Conservation (phyloP, 2,329 filamentous ascomycete species). For the Torrubiella hemipterigena region DNA sequence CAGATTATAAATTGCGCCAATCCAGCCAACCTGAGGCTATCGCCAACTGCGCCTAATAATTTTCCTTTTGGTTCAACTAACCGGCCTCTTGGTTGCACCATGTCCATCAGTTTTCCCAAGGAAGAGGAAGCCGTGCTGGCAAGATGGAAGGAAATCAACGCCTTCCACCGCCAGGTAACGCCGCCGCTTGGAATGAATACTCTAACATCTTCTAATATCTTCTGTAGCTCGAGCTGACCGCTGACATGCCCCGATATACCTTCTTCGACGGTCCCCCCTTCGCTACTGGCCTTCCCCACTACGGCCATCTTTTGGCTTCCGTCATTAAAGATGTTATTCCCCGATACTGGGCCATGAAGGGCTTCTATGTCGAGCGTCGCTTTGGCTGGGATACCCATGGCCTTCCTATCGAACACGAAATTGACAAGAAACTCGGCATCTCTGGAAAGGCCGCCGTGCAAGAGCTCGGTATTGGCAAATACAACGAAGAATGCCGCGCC, state of each 20-base stretch:
- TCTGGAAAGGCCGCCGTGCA: conserved; percentile 78
- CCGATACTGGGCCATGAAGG: conserved; percentile 95
- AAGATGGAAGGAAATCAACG: conserved; percentile 84
- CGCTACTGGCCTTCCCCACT: conserved; percentile 58
- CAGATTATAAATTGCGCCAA: too few species aligned
- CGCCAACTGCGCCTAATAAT: too few species aligned
- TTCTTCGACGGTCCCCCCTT: conserved; percentile 89
- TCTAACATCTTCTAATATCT: background rate
- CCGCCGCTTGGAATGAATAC: background rate
- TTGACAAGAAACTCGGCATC: conserved; percentile 90
- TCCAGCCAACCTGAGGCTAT: too few species aligned
- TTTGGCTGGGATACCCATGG: conserved; percentile 96
- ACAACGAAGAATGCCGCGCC: conserved; percentile 82
- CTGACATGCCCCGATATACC: conserved; percentile 73
- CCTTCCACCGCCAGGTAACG: conserved; percentile 70
- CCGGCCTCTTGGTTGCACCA: too few species aligned
- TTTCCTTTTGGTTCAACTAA: too few species aligned
- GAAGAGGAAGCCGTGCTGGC: conserved; percentile 79
- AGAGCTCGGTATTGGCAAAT: conserved; percentile 74
- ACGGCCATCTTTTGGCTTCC: conserved; percentile 68
- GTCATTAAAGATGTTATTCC: conserved; percentile 98
- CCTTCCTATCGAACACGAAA: conserved; percentile 91
- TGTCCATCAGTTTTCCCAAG: conserved; percentile 87
- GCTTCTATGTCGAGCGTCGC: conserved; percentile 78
- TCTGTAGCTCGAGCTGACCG: conserved; percentile 58